phyloP scores from a whole-genome alignment of 805 yeast genomes.

The Hanseniaspora thailandica region DNA sequence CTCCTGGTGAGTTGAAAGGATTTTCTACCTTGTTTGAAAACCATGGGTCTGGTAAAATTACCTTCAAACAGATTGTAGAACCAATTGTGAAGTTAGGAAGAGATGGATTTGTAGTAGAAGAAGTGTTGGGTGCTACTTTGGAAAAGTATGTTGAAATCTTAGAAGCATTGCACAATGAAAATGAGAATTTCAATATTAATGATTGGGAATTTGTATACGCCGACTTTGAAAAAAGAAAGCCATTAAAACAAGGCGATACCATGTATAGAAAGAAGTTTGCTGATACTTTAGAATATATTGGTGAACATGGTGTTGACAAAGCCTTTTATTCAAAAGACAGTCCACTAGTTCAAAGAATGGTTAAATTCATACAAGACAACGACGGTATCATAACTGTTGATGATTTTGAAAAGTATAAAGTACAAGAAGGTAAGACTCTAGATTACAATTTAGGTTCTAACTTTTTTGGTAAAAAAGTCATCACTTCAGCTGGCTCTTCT shows the following conservation, averaged over 20 bases:
- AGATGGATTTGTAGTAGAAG: slow-evolving; percentile 50
- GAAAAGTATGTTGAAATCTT: slow-evolving; percentile 29
- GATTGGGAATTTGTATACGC: slow-evolving; percentile 50
- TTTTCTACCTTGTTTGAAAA: slow-evolving; percentile 45
- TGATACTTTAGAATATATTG: slow-evolving; percentile 53
- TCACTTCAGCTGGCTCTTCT: slow-evolving; percentile 50
- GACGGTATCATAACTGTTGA: slow-evolving; percentile 57
- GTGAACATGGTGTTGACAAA: slow-evolving; percentile 63
- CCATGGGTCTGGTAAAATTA: slow-evolving; percentile 60
- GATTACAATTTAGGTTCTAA: slow-evolving; percentile 22
- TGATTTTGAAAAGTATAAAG: slow-evolving; percentile 60
- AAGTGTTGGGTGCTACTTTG: slow-evolving; percentile 36
- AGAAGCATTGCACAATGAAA: slow-evolving; percentile 14
- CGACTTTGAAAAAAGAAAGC: slow-evolving; percentile 21
- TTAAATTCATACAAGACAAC: slow-evolving; percentile 34
- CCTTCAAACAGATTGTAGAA: slow-evolving; percentile 60
- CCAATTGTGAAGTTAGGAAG: slow-evolving; percentile 63
- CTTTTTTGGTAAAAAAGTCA: slow-evolving; percentile 17
- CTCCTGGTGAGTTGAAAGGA: slow-evolving; percentile 88
- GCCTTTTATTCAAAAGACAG: slow-evolving; percentile 78
- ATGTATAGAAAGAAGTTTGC: slow-evolving; percentile 54
- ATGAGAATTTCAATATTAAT: slow-evolving; percentile 21
- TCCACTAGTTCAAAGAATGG: slow-evolving; percentile 53
- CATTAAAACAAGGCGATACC: slow-evolving; percentile 44
- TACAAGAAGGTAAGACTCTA: slow-evolving; percentile 33